Conservation (phyloP, 495 filamentous ascomycete species). For the Xylaria telfairii region DNA sequence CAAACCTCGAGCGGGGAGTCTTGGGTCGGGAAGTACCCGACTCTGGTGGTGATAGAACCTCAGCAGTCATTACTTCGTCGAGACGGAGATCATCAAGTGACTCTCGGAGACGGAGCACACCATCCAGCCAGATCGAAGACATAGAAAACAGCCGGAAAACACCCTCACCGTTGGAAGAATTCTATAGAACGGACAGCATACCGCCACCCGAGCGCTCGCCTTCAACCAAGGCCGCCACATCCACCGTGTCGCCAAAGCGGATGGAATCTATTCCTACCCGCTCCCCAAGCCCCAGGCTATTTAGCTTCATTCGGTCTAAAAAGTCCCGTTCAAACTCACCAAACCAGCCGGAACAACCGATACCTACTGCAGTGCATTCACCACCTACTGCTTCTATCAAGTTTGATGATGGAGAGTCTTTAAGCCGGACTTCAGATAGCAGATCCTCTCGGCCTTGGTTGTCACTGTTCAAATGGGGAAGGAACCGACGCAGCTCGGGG, state of each 20-base stretch:
- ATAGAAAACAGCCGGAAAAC: slow-evolving; percentile 31
- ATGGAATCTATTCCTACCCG: slow-evolving; percentile 27
- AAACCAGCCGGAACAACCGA: slow-evolving; percentile 27
- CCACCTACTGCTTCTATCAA: slow-evolving; percentile 44
- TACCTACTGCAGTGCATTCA: slow-evolving; percentile 25
- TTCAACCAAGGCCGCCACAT: slow-evolving; percentile 24
- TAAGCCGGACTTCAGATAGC: slow-evolving; percentile 46
- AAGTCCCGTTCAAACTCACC: slow-evolving; percentile 49
- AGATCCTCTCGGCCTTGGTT: slow-evolving; percentile 62
- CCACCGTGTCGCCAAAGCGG: slow-evolving; percentile 19
- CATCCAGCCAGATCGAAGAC: slow-evolving; percentile 25
- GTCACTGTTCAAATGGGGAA: slow-evolving; percentile 75
- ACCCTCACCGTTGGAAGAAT: slow-evolving; percentile 40
- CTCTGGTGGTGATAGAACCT: slow-evolving; percentile 50
- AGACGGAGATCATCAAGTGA: slow-evolving; percentile 44
- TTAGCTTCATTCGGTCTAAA: slow-evolving; percentile 44
- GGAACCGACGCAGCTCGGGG: slow-evolving; percentile 63
- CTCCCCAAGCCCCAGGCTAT: slow-evolving; percentile 32
- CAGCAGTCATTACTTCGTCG: slow-evolving; percentile 55
- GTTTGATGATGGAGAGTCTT: slow-evolving; percentile 45
- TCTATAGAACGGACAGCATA: slow-evolving; percentile 49
- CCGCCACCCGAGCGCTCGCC: slow-evolving; percentile 31
- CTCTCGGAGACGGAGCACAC: slow-evolving; percentile 31
- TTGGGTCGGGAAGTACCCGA: slow-evolving; percentile 57
- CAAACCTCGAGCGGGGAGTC: slow-evolving; percentile 60